Evolutionary conservation across 2,329 filamentous ascomycete genomes (phyloP), one percentile per base, ranked within the genome.

Genomic region (Diaporthe citriasiana): DNA sequence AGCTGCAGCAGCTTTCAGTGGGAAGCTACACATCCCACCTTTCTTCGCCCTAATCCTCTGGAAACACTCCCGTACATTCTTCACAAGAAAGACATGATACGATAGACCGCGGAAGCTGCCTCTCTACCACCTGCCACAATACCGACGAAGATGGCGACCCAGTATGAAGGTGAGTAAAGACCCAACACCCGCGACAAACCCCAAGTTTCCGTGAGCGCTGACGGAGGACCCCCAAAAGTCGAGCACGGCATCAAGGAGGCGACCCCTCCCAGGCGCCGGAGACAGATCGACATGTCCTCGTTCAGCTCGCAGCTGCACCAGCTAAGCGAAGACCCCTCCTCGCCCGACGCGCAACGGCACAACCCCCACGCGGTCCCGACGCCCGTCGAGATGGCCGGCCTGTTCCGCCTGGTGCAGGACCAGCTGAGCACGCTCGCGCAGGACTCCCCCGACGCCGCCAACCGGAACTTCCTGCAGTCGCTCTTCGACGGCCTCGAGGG

Each of bases 211-310:
- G 51, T 63, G 63, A 45, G 40, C 45, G 66, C 59, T 56, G 30
- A 72, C 71, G 38, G 50, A 71, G 38, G 56, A n/a, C 35, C 25
- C 30, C 15, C 53, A 8, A 76, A 76, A 93, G 91, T 93, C 80
- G 91, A 93, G 81, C 91, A 93, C 84, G 89, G 89, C 80, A 89
- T 92, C 82, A 85, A 88, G 78, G 81, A 86, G 73, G 59, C 83
- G 40, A 76, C 81, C 8, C 80, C 82, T 33, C 80, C 83, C 66
- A 82, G 84, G 73, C 83, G 83, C 65, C 85, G 85, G 13, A 89
- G 91, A 53, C 88, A 89, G 79, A 83, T 89, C 75, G 89, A 92
- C 83, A 93, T 93, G 91, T 87, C 89, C 70, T 89, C 87, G 75
- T 92, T 92, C 84, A 87, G 84, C 78, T 86, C 88, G 72, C 87